Percentiles rank a stretch among this genome's conserved stretches.
Conservation (phyloP, 2,329 filamentous ascomycete species). For the Amesomyces nigricolor region DNA sequence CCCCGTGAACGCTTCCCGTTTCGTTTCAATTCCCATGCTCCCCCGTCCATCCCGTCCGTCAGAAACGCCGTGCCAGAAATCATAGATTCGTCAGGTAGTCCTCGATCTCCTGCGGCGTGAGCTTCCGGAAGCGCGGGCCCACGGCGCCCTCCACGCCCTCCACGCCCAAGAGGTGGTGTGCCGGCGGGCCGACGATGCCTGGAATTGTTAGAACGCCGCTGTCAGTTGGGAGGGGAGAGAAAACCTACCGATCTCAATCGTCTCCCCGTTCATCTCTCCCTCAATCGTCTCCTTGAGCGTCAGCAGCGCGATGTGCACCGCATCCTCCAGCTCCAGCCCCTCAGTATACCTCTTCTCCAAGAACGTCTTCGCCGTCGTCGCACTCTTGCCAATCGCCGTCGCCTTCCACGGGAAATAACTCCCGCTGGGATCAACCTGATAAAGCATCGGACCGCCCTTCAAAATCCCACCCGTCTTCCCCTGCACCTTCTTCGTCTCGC, state of each 20-base stretch:
- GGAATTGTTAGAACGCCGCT: slow-evolving; percentile 15
- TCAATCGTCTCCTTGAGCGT: slow-evolving; percentile 99
- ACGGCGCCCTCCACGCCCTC: slow-evolving; percentile 81
- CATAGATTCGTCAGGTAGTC: slow-evolving; percentile 98
- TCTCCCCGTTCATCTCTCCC: slow-evolving; percentile 98
- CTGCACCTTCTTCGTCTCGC: slow-evolving; percentile 63
- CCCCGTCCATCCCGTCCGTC: neutral
- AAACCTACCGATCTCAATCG: slow-evolving; percentile 85
- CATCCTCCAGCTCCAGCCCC: slow-evolving; percentile 92
- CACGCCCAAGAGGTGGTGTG: slow-evolving; percentile 84
- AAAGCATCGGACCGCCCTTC: slow-evolving; percentile 94
- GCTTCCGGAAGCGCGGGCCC: slow-evolving; percentile 85
- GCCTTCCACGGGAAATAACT: slow-evolving; percentile 99
- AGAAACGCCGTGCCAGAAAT: slow-evolving; percentile 29
- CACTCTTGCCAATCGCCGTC: slow-evolving; percentile 97
- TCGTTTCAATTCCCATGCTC: slow-evolving; percentile 4
- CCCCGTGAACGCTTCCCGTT: slow-evolving; percentile 19
- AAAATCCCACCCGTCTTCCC: slow-evolving; percentile 92
- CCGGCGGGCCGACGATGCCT: slow-evolving; percentile 94
- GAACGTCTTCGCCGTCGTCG: slow-evolving; percentile 97
- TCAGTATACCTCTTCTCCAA: slow-evolving; percentile 99
- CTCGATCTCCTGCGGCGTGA: slow-evolving; percentile 97
- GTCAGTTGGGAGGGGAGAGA: neutral
- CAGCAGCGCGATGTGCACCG: slow-evolving; percentile 93
- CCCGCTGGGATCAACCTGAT: slow-evolving; percentile 98